Evolutionary conservation across 2,329 filamentous ascomycete genomes (phyloP).

Genomic region (Colletotrichum sansevieriae): DNA sequence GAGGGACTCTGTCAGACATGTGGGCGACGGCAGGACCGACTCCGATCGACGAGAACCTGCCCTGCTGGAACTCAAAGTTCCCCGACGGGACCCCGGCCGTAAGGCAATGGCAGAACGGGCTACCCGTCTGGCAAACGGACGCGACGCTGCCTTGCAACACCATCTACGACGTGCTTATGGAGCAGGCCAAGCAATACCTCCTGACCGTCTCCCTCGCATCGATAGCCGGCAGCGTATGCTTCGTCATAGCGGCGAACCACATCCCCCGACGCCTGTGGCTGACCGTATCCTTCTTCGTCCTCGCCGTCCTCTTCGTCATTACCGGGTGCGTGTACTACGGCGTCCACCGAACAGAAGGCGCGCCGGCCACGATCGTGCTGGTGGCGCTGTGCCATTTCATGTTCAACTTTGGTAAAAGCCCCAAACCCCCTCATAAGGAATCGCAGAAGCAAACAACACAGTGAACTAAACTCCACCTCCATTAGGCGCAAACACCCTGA

Average conservation of each 20-base stretch:
- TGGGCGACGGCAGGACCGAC: constrained; percentile 55
- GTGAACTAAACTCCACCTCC: too few species aligned
- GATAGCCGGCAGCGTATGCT: constrained; percentile 63
- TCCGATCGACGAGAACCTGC: constrained; percentile 53
- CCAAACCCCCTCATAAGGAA: too few species aligned
- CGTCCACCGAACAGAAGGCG: constrained; percentile 56
- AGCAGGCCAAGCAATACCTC: constrained; percentile 66
- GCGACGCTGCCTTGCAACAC: constrained; percentile 62
- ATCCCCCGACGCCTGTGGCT: constrained; percentile 63
- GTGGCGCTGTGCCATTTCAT: constrained; percentile 67
- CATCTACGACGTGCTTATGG: constrained; percentile 64
- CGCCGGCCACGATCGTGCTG: constrained; percentile 62
- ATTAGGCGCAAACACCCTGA: constrained; percentile 70
- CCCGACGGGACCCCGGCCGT: constrained; percentile 58
- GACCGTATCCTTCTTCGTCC: constrained; percentile 61
- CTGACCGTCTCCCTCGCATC: constrained; percentile 65
- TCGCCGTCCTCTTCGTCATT: constrained; percentile 61
- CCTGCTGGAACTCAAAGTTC: constrained; percentile 63
- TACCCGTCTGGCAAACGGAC: constrained; percentile 66
- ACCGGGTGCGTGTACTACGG: constrained; percentile 65
- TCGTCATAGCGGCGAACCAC: constrained; percentile 61
- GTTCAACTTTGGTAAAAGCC: constrained; percentile 64
- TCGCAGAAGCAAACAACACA: too few species aligned
- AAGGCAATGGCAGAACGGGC: constrained; percentile 55
- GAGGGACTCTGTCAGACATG: constrained; percentile 57